Conservation (phyloP, 2,329 filamentous ascomycete genomes). For the Teratosphaeria destructans region DNA sequence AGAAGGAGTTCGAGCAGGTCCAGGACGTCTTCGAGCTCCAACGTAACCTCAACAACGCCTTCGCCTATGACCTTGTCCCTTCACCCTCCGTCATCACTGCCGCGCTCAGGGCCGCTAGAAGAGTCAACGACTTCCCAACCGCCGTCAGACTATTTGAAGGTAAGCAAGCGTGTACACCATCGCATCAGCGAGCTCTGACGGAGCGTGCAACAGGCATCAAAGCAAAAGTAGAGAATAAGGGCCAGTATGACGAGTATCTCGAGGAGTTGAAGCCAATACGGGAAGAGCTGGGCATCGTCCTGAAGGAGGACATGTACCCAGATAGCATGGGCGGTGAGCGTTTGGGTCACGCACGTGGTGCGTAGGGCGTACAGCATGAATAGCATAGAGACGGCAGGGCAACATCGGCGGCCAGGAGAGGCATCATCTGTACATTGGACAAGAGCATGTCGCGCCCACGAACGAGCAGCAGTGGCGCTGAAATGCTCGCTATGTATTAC, state of each 20-base stretch:
- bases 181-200: background rate
- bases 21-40: slow-evolving; percentile 98
- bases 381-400: background rate
- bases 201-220: slow-evolving; percentile 62
- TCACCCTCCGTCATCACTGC: slow-evolving; percentile 83
- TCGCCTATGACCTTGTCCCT: slow-evolving; percentile 98
- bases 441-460: background rate
- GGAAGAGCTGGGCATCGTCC: slow-evolving; percentile 81
- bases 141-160: slow-evolving; percentile 98
- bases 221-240: slow-evolving; percentile 97
- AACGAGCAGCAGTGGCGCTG: background rate
- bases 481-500: background rate
- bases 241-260: slow-evolving; percentile 94
- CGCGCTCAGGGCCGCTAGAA: slow-evolving; percentile 82
- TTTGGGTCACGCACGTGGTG: background rate
- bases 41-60: slow-evolving; percentile 98
- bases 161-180: slow-evolving; percentile 39
- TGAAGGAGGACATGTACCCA: slow-evolving; percentile 91
- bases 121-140: slow-evolving; percentile 97
- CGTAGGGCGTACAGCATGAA: background rate
- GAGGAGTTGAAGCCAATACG: slow-evolving; percentile 84
- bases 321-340: slow-evolving; percentile 19
- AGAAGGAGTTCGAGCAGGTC: slow-evolving; percentile 97
- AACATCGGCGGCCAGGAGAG: background rate
- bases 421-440: background rate